Conservation (phyloP, 768 basidiomycete species). For the Calocera cornea region DNA sequence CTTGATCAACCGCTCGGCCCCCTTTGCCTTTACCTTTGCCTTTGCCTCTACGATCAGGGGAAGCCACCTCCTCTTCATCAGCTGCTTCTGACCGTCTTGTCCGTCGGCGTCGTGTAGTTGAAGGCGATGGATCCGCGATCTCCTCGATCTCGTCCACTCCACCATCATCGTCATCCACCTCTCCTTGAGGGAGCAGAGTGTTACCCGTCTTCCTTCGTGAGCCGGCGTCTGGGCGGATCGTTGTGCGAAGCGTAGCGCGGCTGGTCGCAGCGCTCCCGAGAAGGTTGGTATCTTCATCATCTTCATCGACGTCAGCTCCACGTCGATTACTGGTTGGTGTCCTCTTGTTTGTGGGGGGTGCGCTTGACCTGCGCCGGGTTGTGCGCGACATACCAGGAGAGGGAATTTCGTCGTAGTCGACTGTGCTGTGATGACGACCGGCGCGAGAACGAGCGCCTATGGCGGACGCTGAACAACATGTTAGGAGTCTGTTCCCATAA, state of each 20-base stretch:
- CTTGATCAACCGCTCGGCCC: neutral
- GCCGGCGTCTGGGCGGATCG: neutral
- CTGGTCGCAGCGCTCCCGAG: neutral
- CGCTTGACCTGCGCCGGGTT: neutral
- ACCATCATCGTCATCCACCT: neutral
- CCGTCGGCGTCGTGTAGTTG: neutral
- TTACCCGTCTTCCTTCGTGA: no score
- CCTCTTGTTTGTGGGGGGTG: neutral
- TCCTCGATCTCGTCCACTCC: neutral
- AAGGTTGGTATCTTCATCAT: neutral
- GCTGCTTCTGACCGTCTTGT: no score
- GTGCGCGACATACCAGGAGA: neutral
- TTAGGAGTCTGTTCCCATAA: neutral
- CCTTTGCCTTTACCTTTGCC: neutral
- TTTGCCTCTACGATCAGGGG: neutral
- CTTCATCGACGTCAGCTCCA: neutral
- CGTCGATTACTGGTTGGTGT: neutral
- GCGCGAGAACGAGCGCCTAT: neutral
- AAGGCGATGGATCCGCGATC: neutral
- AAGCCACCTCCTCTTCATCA: neutral
- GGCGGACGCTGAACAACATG: neutral
- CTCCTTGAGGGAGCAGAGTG: no score
- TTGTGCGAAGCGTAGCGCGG: neutral
- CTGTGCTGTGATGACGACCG: neutral
- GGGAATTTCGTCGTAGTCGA: neutral